A percentile compares a stretch with the other conserved stretches of the same genome.
These are phyloP conservation scores for Parsonsia alboflavescens DNA, from an alignment of 257 asterid species.

Conservation along the genomic window DNA sequence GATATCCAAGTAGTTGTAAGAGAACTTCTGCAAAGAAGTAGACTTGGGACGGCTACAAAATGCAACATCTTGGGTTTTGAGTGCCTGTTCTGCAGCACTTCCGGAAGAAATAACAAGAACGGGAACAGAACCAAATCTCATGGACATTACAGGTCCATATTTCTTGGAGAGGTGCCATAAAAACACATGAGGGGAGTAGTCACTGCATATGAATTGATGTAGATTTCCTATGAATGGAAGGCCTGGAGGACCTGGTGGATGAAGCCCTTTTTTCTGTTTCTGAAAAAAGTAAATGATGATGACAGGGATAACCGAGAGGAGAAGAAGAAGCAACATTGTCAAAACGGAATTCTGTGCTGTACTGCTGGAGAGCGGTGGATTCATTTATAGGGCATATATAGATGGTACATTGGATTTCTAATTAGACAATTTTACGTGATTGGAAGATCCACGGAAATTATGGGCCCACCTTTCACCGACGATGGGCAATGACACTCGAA, in stretches of 20 bases:
- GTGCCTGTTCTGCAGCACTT: not conserved
- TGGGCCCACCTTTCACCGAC: too few relatives aligned
- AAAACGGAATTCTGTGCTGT: too few relatives aligned
- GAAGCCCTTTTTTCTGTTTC: not conserved
- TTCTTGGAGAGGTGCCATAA: not conserved
- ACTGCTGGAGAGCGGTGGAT: too few relatives aligned
- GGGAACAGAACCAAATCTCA: not conserved
- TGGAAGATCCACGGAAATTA: too few relatives aligned
- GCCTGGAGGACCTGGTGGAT: conserved; percentile 5
- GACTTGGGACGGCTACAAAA: not conserved
- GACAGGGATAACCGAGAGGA: not conserved
- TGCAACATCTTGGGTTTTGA: not conserved
- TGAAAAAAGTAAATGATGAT: not conserved
- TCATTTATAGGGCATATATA: too few relatives aligned
- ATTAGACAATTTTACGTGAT: too few relatives aligned
- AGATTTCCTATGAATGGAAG: conserved; percentile 7
- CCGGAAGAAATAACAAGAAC: not conserved
- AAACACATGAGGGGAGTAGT: not conserved
- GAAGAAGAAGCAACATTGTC: not conserved
- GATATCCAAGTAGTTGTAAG: not conserved
- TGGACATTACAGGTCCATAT: not conserved
- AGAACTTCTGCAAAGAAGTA: not conserved
- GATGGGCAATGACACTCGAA: too few relatives aligned
- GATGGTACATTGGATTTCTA: too few relatives aligned
- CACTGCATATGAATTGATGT: not conserved